These are phyloP conservation scores for Glycine tomentella DNA, from an alignment of 306 rosid genomes.

Conservation along the genomic window DNA sequence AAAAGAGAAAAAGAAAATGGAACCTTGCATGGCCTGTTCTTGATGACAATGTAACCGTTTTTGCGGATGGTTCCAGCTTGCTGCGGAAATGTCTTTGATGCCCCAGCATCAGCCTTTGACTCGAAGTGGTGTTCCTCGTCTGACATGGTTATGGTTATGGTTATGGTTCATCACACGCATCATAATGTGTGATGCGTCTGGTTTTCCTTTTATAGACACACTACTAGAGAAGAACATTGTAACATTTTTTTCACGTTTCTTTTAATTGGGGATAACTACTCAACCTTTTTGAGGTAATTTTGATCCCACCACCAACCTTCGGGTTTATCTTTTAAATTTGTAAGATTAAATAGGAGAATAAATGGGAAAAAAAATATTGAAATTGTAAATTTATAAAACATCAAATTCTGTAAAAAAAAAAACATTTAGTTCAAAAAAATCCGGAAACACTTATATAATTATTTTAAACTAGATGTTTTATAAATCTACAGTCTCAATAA, in stretches of 20 bases:
- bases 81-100: slow-evolving; percentile 95
- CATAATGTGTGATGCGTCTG: neutral
- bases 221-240: neutral
- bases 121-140: slow-evolving; percentile 99
- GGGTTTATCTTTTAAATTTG: neutral
- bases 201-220: neutral
- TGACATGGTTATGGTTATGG: slow-evolving; percentile 62
- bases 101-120: slow-evolving; percentile 97
- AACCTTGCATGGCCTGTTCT: slow-evolving; percentile 97
- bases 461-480: too few relatives aligned
- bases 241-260: neutral
- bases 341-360: neutral
- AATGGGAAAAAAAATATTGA: neutral
- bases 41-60: slow-evolving; percentile 91
- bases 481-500: too few relatives aligned
- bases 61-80: slow-evolving; percentile 98
- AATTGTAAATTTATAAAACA: too few relatives aligned
- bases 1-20: neutral
- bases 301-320: neutral
- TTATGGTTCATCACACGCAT: slow-evolving; percentile 3
- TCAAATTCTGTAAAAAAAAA: too few relatives aligned
- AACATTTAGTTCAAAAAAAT: too few relatives aligned
- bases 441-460: too few relatives aligned
- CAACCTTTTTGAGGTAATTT: neutral
- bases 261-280: neutral